Evolutionary conservation across 768 basidiomycete genomes (phyloP), one percentile per base, ranked within the genome.

Genomic region (Zangia roseola): DNA sequence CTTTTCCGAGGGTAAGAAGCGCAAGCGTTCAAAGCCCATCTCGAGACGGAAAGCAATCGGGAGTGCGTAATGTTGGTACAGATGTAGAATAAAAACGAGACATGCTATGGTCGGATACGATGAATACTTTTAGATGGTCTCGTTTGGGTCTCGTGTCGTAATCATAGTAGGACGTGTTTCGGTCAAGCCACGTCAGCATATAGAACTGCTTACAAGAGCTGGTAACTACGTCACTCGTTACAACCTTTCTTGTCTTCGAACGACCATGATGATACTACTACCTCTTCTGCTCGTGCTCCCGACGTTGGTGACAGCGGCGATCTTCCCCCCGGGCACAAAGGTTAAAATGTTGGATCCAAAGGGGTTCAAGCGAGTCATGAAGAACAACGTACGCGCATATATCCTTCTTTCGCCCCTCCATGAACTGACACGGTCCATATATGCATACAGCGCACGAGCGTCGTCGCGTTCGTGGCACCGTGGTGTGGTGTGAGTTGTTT

Each of bases 381-480:
- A 84, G 65, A 72, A 73, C 38, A 88, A 90, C 57, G 91, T 92
- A 66, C 50, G 86, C 71, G 30, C 49, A 45, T 33, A 25, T 16
- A 12, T 7, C 21, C n/a, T 23, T 24, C 20, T 26, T 10, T 35
- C 8, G n/a, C 31, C 35, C 7, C n/a, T 8, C 16, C n/a, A 19
- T 14, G 4, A 16, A 17, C 39, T 39, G 2, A 40, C 8, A n/a
- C 24, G 2, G n/a, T 24, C 5, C 10, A 26, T 17, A 16, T 25
- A 45, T 17, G 7, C 10, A 31, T 40, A 10, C 57, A 91, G 90
- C 73, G 79, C 69, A 87, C 90, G 26, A 81, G 76, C 52, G 67
- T 94, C 61, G 85, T 95, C 16, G 94, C 91, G 2, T 97, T 94
- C 62, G 87, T 94, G 12, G 94, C 94, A n/a, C 89, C 92, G 4